Percentiles rank a stretch among this genome's conserved stretches.
Evolutionary conservation across 805 yeast species (phyloP).

Genomic region (Schwanniomyces polymorphus): DNA sequence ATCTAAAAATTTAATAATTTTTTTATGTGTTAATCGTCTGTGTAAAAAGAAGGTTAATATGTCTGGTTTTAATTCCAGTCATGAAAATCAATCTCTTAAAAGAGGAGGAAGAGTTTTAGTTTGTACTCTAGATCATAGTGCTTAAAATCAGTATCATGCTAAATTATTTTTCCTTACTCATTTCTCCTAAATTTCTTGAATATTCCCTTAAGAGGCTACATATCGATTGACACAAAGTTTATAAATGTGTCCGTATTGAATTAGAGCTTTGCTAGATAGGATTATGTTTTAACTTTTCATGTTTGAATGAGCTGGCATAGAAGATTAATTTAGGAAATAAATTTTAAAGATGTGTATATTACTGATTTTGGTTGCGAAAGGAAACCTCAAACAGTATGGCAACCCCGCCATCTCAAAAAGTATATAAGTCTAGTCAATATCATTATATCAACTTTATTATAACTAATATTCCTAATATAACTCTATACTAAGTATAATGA

Average conservation of each 20-base stretch:
- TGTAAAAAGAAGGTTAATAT: no score
- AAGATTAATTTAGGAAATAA: neutral
- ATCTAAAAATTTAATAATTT: no score
- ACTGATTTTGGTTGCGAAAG: constrained; percentile 1
- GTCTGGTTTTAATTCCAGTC: no score
- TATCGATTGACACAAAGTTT: neutral
- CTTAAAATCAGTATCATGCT: no score
- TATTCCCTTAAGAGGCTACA: neutral
- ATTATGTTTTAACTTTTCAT: neutral
- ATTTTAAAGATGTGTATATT: neutral
- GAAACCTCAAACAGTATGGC: neutral
- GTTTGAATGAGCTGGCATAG: neutral
- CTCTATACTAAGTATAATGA: neutral
- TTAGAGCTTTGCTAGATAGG: neutral
- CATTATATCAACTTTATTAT: neutral
- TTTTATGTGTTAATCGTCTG: no score
- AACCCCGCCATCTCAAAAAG: neutral
- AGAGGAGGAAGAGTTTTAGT: no score
- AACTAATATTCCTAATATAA: neutral
- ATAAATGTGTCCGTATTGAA: neutral
- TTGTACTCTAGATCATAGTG: no score
- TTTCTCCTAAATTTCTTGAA: no score
- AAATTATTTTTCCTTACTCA: no score
- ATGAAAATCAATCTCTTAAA: no score
- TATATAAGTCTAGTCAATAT: neutral